phyloP scores from a whole-genome alignment of 2,329 filamentous ascomycete species.

The Laburnicola sp. region DNA sequence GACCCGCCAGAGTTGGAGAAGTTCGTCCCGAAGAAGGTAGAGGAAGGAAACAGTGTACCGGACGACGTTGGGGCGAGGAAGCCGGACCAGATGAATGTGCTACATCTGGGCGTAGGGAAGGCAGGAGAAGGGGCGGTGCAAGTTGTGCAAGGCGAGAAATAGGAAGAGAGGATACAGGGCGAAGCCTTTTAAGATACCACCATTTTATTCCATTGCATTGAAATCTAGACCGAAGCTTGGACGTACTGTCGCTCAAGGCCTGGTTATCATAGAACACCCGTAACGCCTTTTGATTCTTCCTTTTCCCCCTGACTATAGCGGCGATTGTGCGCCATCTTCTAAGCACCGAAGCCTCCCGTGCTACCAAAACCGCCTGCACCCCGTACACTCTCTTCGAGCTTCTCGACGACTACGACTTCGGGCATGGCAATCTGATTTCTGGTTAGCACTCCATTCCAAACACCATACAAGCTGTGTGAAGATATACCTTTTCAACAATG shows the following conservation, averaged over 20 bases:
- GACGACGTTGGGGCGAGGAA: constrained; percentile 17
- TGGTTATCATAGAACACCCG: too few species aligned
- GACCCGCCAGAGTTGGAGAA: constrained; percentile 66
- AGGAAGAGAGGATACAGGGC: too few species aligned
- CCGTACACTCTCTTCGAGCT: constrained; percentile 86
- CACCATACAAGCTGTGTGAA: not conserved
- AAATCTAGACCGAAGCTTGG: too few species aligned
- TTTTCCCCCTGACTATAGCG: too few species aligned
- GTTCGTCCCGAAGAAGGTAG: constrained; percentile 59
- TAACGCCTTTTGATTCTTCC: too few species aligned
- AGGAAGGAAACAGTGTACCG: constrained; percentile 18
- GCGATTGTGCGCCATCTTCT: too few species aligned
- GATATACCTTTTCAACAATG: constrained; percentile 76
- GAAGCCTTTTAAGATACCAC: too few species aligned
- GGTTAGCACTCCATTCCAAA: constrained; percentile 14
- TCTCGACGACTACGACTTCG: constrained; percentile 83
- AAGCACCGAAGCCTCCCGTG: constrained; percentile 44
- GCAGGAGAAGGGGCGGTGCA: constrained; percentile 19
- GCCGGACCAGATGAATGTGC: constrained; percentile 28
- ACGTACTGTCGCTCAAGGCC: too few species aligned
- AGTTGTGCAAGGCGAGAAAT: constrained; percentile 11
- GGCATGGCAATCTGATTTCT: constrained; percentile 76
- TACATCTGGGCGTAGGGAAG: constrained; percentile 26
- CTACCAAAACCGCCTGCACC: constrained; percentile 69
- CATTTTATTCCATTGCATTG: too few species aligned